Base-by-base conservation (phyloP, 2,329 filamentous ascomycete species). In the Lasiodiplodia gonubiensis region DNA sequence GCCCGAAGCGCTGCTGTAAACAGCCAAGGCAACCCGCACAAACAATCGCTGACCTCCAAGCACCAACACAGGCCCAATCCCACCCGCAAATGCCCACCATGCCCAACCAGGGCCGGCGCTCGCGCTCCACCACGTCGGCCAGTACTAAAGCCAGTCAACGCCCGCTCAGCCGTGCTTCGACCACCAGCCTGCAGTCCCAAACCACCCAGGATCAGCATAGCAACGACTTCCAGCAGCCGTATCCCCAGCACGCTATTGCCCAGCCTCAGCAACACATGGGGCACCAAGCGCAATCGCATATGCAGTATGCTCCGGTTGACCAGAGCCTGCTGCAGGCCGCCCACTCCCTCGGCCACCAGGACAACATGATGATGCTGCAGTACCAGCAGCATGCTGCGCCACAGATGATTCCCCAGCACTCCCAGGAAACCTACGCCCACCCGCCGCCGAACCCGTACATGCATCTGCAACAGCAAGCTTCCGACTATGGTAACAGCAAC, bases 101-200 rank as follows among this genome's bases (percentile, higher is more conserved):
- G 78, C 55, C 77, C 72, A 67, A 72, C 71, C 61, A 80, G 76
- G 75, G 76, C 71, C 73, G 73, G 68, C 79, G 82, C 59, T 83
- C 82, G 65, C 77, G 81, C 35, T 83, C 81, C 27, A 82, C 80
- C 70, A 83, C 81, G 14, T 81, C 81, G 59, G 77, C 77, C 67
- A 81, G 81, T 30, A 76, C 74, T 37, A 80, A 78, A 71, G 78
- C 78, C 64, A 74, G 73, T 54, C 81, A 80, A 69, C 77, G 82
- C 7, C 82, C 82, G 55, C 76, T 79, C 21, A 84, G 82, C 33
- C 79, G 82, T 71, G 82, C 81, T 51, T 84, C 82, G 16, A 84
- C 82, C 21, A 80, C 82, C n/a, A 84, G 82, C 71, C 71, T 82
- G 48, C 80, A 83, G 55, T 80, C 69, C 75, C 76, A 57, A 66